Evolutionary conservation across 2,329 filamentous ascomycete species (phyloP).

Genomic region (Cercospora sojina): DNA sequence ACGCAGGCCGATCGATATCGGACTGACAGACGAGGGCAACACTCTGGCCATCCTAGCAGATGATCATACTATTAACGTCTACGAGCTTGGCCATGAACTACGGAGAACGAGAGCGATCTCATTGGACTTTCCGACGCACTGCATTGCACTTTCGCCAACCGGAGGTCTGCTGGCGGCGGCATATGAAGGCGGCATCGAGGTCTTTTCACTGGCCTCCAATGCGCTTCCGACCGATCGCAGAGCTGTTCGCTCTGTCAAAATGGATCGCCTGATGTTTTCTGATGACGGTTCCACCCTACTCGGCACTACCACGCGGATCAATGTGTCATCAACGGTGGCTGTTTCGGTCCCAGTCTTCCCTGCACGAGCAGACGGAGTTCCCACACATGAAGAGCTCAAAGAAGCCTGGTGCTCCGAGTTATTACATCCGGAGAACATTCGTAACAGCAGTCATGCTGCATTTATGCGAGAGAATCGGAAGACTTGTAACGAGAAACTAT

Average conservation of each 20-base stretch:
- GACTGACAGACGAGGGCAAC: constrained; percentile 73
- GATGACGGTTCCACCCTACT: constrained; percentile 40
- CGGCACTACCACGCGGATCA: constrained; percentile 40
- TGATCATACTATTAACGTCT: constrained; percentile 80
- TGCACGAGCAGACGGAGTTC: constrained; percentile 30
- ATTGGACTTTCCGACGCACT: constrained; percentile 72
- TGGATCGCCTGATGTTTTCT: constrained; percentile 40
- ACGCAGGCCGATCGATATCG: constrained; percentile 71
- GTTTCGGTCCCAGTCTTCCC: constrained; percentile 41
- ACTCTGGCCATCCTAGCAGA: constrained; percentile 75
- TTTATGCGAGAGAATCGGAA: constrained; percentile 38
- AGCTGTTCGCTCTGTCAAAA: constrained; percentile 38
- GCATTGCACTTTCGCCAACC: constrained; percentile 77
- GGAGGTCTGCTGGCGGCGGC: constrained; percentile 81
- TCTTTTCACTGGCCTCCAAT: constrained; percentile 68
- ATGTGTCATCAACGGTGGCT: constrained; percentile 38
- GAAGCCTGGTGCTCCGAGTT: constrained; percentile 42
- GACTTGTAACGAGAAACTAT: constrained; percentile 38
- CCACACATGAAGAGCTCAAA: constrained; percentile 40
- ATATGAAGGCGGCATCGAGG: constrained; percentile 82
- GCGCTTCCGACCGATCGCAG: constrained; percentile 45
- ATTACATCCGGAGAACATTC: constrained; percentile 41
- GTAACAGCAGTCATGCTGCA: constrained; percentile 40
- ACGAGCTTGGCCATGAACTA: constrained; percentile 64
- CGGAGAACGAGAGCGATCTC: constrained; percentile 67